Base-by-base conservation (phyloP, 306 rosid species). In the Acacia acuminata region DNA sequence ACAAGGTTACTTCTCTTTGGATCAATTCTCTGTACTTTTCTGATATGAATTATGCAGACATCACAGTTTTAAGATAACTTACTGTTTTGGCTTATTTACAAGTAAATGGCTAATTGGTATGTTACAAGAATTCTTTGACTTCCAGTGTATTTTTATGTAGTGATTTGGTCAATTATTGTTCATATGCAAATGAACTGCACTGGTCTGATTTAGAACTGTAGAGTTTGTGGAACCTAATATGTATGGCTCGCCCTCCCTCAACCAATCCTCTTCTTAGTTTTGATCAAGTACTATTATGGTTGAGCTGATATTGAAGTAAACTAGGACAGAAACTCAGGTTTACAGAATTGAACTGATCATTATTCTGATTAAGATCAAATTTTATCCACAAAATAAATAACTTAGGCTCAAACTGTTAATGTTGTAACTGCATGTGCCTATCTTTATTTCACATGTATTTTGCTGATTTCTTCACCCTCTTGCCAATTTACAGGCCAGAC, bases 401-500 rank as follows among this genome's bases (percentile, higher is more conserved):
- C 10, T 7, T 7, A 56, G 15, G 12, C 5, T 56, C 5, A 20
- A n/a, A n/a, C 64, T 56, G 27, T 8, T 9, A 25, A 27, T 63
- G 8, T 63, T 24, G 42, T 65, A 66, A 20, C 38, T 20, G 24
- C 24, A 78, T 36, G 64, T 19, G 42, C 36, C 47, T 51, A 69
- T n/a, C n/a, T n/a, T n/a, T n/a, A 69, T n/a, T 68, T 75, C 32
- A 34, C 44, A 9, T 56, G 67, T 75, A 43, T 68, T 67, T 81
- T 77, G 44, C 44, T 48, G 9, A 81, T 5, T 75, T 36, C 11
- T 20, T 25, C 48, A 10, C 19, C 61, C 45, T 78, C 44, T 79
- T 76, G 38, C 36, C 65, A 56, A 75, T 84, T 24, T 73, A 42
- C 91, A 93, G 97, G 88, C 1, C 79, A 1, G 97, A 93, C 77